Percentiles rank a stretch among this genome's conserved stretches.
These are phyloP conservation scores for Backusella luteola DNA, from an alignment of 192 early-diverging fungal species.

Conservation along the genomic window DNA sequence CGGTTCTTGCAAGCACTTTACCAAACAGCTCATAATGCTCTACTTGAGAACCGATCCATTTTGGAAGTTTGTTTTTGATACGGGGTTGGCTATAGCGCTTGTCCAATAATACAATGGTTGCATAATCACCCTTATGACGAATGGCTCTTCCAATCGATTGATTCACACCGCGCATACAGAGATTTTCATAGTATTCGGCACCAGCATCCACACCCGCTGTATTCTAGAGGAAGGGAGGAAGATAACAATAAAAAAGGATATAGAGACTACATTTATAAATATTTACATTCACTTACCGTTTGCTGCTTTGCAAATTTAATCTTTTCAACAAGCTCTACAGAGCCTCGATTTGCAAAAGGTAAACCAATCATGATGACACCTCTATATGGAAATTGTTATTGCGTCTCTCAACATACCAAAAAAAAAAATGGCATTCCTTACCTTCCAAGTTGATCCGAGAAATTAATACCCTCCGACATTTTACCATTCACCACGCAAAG, in stretches of 20 bases:
- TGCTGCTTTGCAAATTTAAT: slow-evolving; percentile 54
- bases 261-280: neutral
- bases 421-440: slow-evolving; percentile 1
- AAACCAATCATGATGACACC: slow-evolving; percentile 87
- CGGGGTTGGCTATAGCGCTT: slow-evolving; percentile 51
- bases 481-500: slow-evolving; percentile 91
- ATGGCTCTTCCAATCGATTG: slow-evolving; percentile 91
- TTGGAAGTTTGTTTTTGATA: slow-evolving; percentile 67
- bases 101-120: slow-evolving; percentile 81
- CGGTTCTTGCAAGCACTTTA: slow-evolving; percentile 34
- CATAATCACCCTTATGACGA: slow-evolving; percentile 85
- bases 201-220: slow-evolving; percentile 35
- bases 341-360: slow-evolving; percentile 79
- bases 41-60: slow-evolving; percentile 66
- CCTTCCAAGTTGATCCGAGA: slow-evolving; percentile 80
- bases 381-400: slow-evolving; percentile 32
- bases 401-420: neutral
- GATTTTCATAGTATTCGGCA: slow-evolving; percentile 82
- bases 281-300: slow-evolving; percentile 7
- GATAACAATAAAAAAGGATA: neutral
- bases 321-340: slow-evolving; percentile 75
- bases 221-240: neutral
- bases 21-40: slow-evolving; percentile 52
- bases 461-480: slow-evolving; percentile 93
- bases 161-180: slow-evolving; percentile 93